phyloP scores from a whole-genome alignment of 441 rosid genomes.

The Viola pubescens region DNA sequence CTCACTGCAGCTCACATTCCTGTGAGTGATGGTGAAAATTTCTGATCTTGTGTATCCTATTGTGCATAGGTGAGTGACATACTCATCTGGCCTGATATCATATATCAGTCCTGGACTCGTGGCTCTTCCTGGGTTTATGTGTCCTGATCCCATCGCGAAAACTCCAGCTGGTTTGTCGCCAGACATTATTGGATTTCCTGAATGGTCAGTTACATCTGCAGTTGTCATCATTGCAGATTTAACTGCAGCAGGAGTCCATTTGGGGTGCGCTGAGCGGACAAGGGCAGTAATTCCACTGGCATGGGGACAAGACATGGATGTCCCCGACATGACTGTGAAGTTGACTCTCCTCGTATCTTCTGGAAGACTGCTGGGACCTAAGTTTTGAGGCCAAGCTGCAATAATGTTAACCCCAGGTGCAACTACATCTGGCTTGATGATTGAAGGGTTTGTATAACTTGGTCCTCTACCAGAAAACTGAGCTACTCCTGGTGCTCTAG shows the following conservation, averaged over 20 bases:
- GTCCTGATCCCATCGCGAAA: slow-evolving; percentile 67
- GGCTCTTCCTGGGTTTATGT: slow-evolving; percentile 55
- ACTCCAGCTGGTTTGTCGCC: slow-evolving; percentile 53
- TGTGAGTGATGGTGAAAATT: slow-evolving; percentile 65
- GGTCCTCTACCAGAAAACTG: slow-evolving; percentile 83
- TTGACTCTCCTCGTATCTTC: slow-evolving; percentile 58
- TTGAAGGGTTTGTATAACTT: slow-evolving; percentile 59
- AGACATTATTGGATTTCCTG: slow-evolving; percentile 42
- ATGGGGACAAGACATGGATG: slow-evolving; percentile 84
- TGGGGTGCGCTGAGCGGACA: slow-evolving; percentile 59
- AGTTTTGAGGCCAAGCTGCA: slow-evolving; percentile 78
- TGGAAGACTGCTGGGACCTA: slow-evolving; percentile 63
- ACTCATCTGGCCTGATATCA: slow-evolving; percentile 54
- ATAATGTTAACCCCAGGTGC: slow-evolving; percentile 78
- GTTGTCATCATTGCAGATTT: slow-evolving; percentile 84
- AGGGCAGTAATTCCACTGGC: slow-evolving; percentile 72
- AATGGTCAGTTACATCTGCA: slow-evolving; percentile 47
- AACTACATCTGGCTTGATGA: slow-evolving; percentile 68
- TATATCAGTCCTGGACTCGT: slow-evolving; percentile 68
- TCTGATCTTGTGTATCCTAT: slow-evolving; percentile 62
- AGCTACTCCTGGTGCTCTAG: slow-evolving; percentile 68
- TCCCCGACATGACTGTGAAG: slow-evolving; percentile 70
- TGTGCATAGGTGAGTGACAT: slow-evolving; percentile 54
- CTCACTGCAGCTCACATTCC: slow-evolving; percentile 55
- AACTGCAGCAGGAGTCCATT: slow-evolving; percentile 76